Conservation (phyloP, 768 basidiomycete genomes). For the Tephrocybe rancida region DNA sequence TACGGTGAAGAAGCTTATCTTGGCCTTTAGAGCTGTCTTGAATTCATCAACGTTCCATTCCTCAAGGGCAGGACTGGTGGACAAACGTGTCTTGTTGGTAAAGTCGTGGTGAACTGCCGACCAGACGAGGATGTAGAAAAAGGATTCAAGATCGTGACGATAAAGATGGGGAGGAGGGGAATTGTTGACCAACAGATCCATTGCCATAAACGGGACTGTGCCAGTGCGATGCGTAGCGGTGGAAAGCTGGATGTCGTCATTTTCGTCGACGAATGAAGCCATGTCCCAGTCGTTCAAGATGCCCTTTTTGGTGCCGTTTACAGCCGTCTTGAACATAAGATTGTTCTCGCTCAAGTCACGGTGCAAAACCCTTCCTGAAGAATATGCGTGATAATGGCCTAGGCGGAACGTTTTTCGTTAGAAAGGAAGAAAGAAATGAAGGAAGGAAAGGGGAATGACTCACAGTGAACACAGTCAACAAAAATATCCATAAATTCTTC, state of each 20-base stretch:
- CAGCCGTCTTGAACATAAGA: conserved; percentile 23
- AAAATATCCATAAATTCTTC: conserved; percentile 29
- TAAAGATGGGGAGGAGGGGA: background rate
- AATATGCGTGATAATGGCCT: conserved; percentile 28
- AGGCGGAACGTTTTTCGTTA: conserved; percentile 7
- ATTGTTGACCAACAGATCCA: conserved; percentile 21
- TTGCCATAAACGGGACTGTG: conserved; percentile 31
- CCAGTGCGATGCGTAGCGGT: conserved; percentile 25
- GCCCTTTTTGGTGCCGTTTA: conserved; percentile 14
- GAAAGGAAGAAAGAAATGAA: background rate
- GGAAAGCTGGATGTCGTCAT: conserved; percentile 3
- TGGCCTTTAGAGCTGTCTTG: too few relatives aligned
- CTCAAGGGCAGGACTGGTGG: too few relatives aligned
- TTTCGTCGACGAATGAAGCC: conserved; percentile 13
- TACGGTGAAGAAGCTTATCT: too few relatives aligned
- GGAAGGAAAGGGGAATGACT: conserved; percentile 7
- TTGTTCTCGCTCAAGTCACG: conserved; percentile 32
- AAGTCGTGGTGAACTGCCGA: background rate
- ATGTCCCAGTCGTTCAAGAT: conserved; percentile 32
- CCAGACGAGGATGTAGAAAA: background rate
- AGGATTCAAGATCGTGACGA: background rate
- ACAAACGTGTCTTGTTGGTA: background rate
- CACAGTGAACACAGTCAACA: conserved; percentile 32
- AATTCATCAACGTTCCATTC: too few relatives aligned
- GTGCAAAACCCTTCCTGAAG: conserved; percentile 26